Conservation (phyloP, 129 eudicot genomes). For the Chrysanthemum lavandulifolium region DNA sequence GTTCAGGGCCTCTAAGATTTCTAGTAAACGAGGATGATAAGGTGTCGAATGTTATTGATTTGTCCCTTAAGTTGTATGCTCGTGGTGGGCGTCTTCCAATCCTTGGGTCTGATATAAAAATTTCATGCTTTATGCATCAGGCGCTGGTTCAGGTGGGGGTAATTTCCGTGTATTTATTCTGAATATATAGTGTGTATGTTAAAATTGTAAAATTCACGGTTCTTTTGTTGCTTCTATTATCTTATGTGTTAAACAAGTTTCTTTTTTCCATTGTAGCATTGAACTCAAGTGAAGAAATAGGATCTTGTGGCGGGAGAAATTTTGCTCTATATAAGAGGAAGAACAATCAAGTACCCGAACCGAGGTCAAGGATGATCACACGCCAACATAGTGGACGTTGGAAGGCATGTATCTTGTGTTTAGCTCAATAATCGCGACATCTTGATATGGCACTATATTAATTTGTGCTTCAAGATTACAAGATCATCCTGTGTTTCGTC, state of each 20-base stretch:
- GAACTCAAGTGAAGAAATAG: conserved; percentile 44
- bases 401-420: conserved; percentile 40
- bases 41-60: conserved; percentile 42
- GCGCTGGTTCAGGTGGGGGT: conserved; percentile 37
- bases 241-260: not conserved
- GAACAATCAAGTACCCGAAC: conserved; percentile 24
- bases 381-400: conserved; percentile 36
- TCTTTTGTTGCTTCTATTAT: not conserved
- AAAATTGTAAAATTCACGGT: not conserved
- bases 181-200: too few relatives aligned
- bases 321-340: conserved; percentile 54
- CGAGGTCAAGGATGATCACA: conserved; percentile 28
- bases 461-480: not conserved
- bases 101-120: conserved; percentile 44
- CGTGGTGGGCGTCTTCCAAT: conserved; percentile 60
- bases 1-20: conserved; percentile 60
- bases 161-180: not conserved
- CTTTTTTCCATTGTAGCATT: conserved; percentile 34
- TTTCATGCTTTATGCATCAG: conserved; percentile 48
- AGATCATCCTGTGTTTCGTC: not conserved
- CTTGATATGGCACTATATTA: not conserved
- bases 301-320: conserved; percentile 49
- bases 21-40: conserved; percentile 45
- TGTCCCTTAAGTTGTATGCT: conserved; percentile 48
- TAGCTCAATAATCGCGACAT: conserved; percentile 2